Percentiles rank a stretch among this genome's conserved stretches.
Conservation (phyloP, 2,329 filamentous ascomycete genomes). For the Lecanoromycetidae sp. region DNA sequence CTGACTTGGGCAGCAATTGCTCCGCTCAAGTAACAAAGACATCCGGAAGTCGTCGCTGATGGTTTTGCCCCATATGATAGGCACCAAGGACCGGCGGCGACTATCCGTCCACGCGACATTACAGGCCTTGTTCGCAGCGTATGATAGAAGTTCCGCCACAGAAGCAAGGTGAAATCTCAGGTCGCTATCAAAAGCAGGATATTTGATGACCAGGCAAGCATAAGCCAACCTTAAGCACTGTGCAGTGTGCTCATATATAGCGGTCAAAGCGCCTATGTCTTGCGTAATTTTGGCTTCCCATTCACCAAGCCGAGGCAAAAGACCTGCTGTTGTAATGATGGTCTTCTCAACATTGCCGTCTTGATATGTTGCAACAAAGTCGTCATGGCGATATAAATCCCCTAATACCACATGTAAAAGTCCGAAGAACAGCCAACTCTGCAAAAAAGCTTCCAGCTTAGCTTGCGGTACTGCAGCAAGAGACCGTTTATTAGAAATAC, state of each 20-base stretch:
- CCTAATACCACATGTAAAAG: conserved; percentile 11
- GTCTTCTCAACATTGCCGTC: background rate
- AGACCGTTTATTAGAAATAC: background rate
- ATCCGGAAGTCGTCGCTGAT: background rate
- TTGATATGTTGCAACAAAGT: background rate
- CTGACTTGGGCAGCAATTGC: conserved; percentile 10
- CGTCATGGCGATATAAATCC: conserved; percentile 3
- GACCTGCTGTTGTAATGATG: conserved; percentile 6
- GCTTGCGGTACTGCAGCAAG: background rate
- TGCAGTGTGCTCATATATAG: conserved; percentile 6
- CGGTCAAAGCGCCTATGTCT: background rate
- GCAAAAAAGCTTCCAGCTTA: conserved; percentile 6
- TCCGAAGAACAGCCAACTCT: conserved; percentile 16
- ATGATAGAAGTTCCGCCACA: conserved; percentile 7
- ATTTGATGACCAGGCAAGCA: conserved; percentile 2
- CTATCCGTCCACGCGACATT: conserved; percentile 7
- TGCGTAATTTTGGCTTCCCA: conserved; percentile 4
- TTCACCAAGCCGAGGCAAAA: background rate
- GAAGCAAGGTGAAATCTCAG: conserved; percentile 13
- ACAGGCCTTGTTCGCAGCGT: conserved; percentile 9
- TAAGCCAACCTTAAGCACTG: conserved; percentile 3
- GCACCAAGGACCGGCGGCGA: background rate
- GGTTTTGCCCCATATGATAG: background rate
- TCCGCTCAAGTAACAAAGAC: conserved; percentile 4
- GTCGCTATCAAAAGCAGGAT: conserved; percentile 7